Percentiles rank a stretch among this genome's conserved stretches.
These are phyloP conservation scores for Macadamia integrifolia DNA, from an alignment of 164 flowering plant species.

Conservation along the genomic window DNA sequence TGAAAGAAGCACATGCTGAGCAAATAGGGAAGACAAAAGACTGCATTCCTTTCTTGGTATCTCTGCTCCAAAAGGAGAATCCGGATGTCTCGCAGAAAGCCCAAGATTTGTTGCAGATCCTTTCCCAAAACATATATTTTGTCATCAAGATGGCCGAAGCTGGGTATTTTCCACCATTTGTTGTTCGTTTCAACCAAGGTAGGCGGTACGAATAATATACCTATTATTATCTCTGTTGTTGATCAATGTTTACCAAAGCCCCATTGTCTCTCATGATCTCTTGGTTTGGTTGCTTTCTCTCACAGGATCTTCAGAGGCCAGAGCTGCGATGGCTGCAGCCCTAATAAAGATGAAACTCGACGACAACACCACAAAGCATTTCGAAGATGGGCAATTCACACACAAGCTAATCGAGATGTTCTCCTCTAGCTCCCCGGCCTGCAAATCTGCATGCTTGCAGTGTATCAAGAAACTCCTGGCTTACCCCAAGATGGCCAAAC, in stretches of 20 bases:
- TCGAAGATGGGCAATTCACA: slow-evolving; percentile 11
- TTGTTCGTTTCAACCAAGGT: slow-evolving; percentile 22
- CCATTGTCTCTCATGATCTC: no score
- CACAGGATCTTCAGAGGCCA: slow-evolving; percentile 17
- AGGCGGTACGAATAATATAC: background rate
- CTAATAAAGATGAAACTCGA: slow-evolving; percentile 19
- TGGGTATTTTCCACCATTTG: slow-evolving; percentile 18
- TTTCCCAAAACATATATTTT: slow-evolving; percentile 11
- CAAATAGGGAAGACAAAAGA: slow-evolving; percentile 17
- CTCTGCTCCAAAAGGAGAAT: slow-evolving; percentile 15
- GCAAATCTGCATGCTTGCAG: slow-evolving; percentile 19
- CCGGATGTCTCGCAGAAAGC: slow-evolving; percentile 8
- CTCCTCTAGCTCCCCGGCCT: slow-evolving; percentile 16
- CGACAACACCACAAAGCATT: slow-evolving; percentile 7
- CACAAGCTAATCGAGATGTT: slow-evolving; percentile 17
- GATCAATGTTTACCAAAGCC: no score
- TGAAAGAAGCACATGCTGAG: slow-evolving; percentile 10
- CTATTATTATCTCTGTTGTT: no score
- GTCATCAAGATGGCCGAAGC: slow-evolving; percentile 20
- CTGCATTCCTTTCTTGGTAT: slow-evolving; percentile 19
- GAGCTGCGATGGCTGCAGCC: slow-evolving; percentile 18
- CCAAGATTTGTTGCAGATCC: slow-evolving; percentile 7
- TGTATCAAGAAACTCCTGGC: slow-evolving; percentile 17
- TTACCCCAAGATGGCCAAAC: slow-evolving; percentile 11
- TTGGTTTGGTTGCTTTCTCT: background rate